Evolutionary conservation across 108 stramenopile species (phyloP), one percentile per base, ranked within the genome.

Genomic region (Seminavis robusta): DNA sequence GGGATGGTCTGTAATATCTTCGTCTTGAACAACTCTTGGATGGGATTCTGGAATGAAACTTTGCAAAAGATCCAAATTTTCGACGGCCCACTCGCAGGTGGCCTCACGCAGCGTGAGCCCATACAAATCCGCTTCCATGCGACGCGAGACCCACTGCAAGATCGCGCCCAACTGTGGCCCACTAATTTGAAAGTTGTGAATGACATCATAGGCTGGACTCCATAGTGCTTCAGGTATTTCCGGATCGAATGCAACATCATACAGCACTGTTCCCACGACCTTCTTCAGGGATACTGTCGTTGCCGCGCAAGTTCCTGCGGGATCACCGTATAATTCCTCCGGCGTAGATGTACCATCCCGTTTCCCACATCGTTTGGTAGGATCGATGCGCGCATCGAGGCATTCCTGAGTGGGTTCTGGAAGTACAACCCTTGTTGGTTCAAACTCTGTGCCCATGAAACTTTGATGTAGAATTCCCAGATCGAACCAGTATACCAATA

Each of bases 401-500:
- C 61, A 74, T 11, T 19, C 33, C 24, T 36, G 26, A n/a, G 61
- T 52, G 2, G 55, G 30, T 23, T 33, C 42, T 10, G 65, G 67
- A n/a, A 74, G 39, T 7, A 61, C 10, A 1, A 74, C 56, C 45
- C 42, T 40, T 7, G 54, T 51, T 34, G 65, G 69, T 6, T 48
- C 47, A 3, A 23, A 52, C 19, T 46, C 57, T 3, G 67, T 39
- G 1, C 27, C 61, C n/a, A n/a, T n/a, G n/a, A n/a, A n/a, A n/a
- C n/a, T n/a, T n/a, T n/a, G n/a, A n/a, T n/a, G n/a, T n/a, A n/a
- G n/a, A n/a, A n/a, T n/a, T n/a, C n/a, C n/a, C n/a, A n/a, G n/a
- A n/a, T n/a, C n/a, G n/a, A n/a, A n/a, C 65, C 70, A 77, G 33
- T 47, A 62, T 20, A 66, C 34, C 21, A 72, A 36, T 5, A 72